phyloP scores from a whole-genome alignment of 345 rosid genomes.

The Gossypium arboreum region DNA sequence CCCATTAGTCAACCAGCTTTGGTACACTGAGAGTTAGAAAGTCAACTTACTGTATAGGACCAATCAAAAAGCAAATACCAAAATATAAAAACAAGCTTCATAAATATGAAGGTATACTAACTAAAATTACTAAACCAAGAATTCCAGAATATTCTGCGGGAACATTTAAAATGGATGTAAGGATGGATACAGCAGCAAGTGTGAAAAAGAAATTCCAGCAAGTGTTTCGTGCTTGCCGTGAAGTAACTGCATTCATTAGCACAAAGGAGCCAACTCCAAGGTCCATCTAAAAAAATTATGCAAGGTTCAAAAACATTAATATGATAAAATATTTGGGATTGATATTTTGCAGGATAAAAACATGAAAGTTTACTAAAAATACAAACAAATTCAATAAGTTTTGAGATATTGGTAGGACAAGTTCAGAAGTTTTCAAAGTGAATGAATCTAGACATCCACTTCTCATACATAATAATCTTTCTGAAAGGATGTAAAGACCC shows the following conservation, averaged over 20 bases:
- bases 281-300: conserved; percentile 67
- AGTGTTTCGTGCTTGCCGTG: conserved; percentile 66
- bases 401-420: not conserved
- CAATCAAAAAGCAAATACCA: conserved; percentile 13
- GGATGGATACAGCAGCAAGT: conserved; percentile 71
- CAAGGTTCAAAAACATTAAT: not conserved
- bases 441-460: not conserved
- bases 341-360: not conserved
- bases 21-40: conserved; percentile 56
- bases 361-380: not conserved
- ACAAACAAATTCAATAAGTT: not conserved
- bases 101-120: conserved; percentile 38
- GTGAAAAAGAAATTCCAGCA: conserved; percentile 92
- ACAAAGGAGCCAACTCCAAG: conserved; percentile 96
- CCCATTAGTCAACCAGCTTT: conserved; percentile 62
- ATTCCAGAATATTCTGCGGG: conserved; percentile 68
- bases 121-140: conserved; percentile 55
- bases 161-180: conserved; percentile 55
- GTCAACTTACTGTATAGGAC: not conserved
- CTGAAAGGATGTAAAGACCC: not conserved
- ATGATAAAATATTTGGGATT: not conserved
- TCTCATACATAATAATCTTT: not conserved
- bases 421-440: conserved; percentile 3
- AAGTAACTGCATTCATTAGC: conserved; percentile 67
- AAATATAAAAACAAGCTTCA: conserved; percentile 6